Base-by-base conservation (phyloP, 2,329 filamentous ascomycete genomes). In the Teratosphaeria destructans region DNA sequence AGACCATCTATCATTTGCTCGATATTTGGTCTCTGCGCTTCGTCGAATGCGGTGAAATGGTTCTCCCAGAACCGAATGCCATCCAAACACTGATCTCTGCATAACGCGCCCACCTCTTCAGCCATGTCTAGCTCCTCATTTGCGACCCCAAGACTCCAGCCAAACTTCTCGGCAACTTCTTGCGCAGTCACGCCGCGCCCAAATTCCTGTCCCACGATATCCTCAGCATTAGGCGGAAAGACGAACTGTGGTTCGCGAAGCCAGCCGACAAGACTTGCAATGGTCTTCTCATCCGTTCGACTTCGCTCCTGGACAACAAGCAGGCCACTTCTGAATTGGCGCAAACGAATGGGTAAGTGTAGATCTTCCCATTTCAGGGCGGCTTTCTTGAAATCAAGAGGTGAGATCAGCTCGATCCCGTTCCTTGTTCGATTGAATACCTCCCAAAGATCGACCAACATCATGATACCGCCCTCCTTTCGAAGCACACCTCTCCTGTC, bases 71-170 rank as follows among this genome's bases (percentile, higher is more conserved):
- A 99, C 68, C 87, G 87, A 54, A 95, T 78, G 0, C 94, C 94
- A 72, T 96, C 92, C 14, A 97, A 84, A 4, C 90, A 87, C 68
- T 95, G 92, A 72, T 99, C 94, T 55, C 94, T 86, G 72, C 93
- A 97, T 23, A 99, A 73, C 2, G 85, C 84, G 0, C 94, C 94
- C 59, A 83, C 85, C 72, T 97, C 93, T 73, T 99, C 94, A 0
- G 92, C 92, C 93, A 99, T 96, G 71, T 96, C 89, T 12, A 99
- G 79, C 75, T 99, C 94, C 72, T 97, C 94, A 61, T 88, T 89
- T 1, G 94, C 94, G 26, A 99, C 93, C 8, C 94, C 94, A 7
- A 99, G 87, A 71, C 94, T 97, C 94, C 94, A 99, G 5, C 92
- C 90, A 74, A 99, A 99, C 56, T 85, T 81, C 73, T 95, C 89